phyloP scores from a whole-genome alignment of 129 eudicot genomes.

The Helichrysum umbraculigerum region DNA sequence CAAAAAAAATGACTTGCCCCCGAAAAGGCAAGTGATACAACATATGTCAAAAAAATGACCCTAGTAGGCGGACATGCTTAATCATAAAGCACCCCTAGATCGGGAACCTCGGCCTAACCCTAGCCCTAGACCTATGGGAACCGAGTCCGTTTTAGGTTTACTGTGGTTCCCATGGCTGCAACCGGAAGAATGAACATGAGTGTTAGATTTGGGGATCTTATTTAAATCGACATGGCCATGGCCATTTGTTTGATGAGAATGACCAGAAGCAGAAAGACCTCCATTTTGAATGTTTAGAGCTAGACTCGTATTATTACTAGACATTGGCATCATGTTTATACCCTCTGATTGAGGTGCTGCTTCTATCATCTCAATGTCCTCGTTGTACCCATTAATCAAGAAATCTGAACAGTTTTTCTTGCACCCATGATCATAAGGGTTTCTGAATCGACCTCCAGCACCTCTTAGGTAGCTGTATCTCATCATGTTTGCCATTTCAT shows the following conservation, averaged over 20 bases:
- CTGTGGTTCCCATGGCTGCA: constrained; percentile 59
- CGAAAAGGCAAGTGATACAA: constrained; percentile 32
- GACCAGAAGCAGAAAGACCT: constrained; percentile 24
- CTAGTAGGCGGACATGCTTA: constrained; percentile 2
- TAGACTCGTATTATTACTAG: constrained; percentile 30
- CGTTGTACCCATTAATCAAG: constrained; percentile 80
- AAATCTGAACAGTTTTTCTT: constrained; percentile 92
- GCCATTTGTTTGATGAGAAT: constrained; percentile 59
- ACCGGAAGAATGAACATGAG: constrained; percentile 68
- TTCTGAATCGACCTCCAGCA: constrained; percentile 72
- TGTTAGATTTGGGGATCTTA: constrained; percentile 8
- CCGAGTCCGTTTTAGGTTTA: constrained; percentile 48
- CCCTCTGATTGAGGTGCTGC: constrained; percentile 55
- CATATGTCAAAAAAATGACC: constrained; percentile 14
- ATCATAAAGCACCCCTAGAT: constrained; percentile 54
- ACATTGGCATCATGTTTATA: constrained; percentile 58
- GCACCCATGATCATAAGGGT: constrained; percentile 91
- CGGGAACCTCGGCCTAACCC: constrained; percentile 75
- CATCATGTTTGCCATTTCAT: constrained; percentile 88
- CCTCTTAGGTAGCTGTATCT: constrained; percentile 91
- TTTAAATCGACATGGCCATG: constrained; percentile 28
- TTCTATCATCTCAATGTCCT: constrained; percentile 61
- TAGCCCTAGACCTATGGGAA: constrained; percentile 77
- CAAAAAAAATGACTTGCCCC: constrained; percentile 25
- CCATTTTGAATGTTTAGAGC: constrained; percentile 47